Conservation (phyloP, 768 basidiomycete species). For the Collybiopsis luxurians region DNA sequence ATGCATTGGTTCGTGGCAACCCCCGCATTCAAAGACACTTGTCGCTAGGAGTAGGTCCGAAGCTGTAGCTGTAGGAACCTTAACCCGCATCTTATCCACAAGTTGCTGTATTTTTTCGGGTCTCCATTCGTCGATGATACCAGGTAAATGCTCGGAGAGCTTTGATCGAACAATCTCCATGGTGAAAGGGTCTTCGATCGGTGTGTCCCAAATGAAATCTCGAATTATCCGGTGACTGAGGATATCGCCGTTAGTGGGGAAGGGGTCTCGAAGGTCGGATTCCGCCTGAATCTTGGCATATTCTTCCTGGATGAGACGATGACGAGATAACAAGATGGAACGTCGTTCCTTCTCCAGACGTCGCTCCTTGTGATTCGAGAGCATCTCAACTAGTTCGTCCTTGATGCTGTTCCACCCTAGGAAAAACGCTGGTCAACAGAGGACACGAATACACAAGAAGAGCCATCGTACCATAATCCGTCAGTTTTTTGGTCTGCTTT, state of each 20-base stretch:
- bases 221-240: not conserved
- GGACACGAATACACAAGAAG: not conserved
- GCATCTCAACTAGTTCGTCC: not conserved
- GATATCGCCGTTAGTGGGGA: not conserved
- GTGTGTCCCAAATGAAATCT: not conserved
- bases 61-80: not conserved
- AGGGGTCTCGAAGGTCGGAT: not conserved
- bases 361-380: not conserved
- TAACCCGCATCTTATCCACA: not conserved
- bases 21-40: not conserved
- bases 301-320: not conserved
- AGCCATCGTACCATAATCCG: not conserved
- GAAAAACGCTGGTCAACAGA: not conserved
- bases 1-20: not conserved
- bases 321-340: not conserved
- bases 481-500: constrained; percentile 5
- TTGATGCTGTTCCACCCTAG: constrained; percentile 3
- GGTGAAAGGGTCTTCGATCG: not conserved
- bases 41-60: not conserved
- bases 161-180: not conserved
- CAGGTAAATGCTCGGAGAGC: not conserved
- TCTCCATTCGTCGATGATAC: not conserved
- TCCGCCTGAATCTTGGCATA: not conserved
- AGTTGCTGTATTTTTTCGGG: not conserved
- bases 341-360: not conserved